Conservation (phyloP, 805 yeast genomes). For the Yarrowia porcina region DNA sequence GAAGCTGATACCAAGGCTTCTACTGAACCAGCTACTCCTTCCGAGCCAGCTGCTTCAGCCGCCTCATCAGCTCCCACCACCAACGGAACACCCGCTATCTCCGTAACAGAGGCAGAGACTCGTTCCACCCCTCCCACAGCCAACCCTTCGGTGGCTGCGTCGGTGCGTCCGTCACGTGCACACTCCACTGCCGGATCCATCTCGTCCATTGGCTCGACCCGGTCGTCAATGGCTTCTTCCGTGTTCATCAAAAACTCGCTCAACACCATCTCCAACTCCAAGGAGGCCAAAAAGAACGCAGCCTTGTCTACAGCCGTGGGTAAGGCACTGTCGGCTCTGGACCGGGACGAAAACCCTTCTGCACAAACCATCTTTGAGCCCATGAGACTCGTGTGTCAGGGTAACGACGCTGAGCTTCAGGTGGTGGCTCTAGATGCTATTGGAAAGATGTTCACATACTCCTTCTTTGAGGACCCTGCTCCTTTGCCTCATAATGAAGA, state of each 20-base stretch:
- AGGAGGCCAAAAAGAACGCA: slow-evolving; percentile 55
- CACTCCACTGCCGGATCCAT: slow-evolving; percentile 33
- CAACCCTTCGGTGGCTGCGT: background rate
- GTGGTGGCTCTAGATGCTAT: slow-evolving; percentile 77
- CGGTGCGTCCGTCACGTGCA: background rate
- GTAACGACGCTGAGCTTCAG: slow-evolving; percentile 60
- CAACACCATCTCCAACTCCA: slow-evolving; percentile 53
- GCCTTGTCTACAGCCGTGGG: slow-evolving; percentile 40
- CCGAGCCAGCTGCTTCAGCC: no score
- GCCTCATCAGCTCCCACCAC: no score
- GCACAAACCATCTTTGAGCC: slow-evolving; percentile 70
- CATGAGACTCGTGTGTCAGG: slow-evolving; percentile 69
- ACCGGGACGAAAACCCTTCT: slow-evolving; percentile 39
- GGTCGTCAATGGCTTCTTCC: slow-evolving; percentile 38
- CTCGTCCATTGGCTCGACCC: slow-evolving; percentile 32
- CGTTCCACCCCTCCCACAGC: background rate
- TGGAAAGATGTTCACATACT: slow-evolving; percentile 84
- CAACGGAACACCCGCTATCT: background rate
- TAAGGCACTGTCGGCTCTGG: slow-evolving; percentile 37
- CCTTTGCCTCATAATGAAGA: slow-evolving; percentile 37
- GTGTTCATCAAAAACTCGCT: slow-evolving; percentile 56
- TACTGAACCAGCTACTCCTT: no score
- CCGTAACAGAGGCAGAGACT: background rate
- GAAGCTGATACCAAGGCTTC: no score
- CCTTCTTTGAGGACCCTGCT: slow-evolving; percentile 53